These are phyloP conservation scores for Wickerhamomyces bovis DNA, from an alignment of 805 yeast genomes.

Conservation along the genomic window DNA sequence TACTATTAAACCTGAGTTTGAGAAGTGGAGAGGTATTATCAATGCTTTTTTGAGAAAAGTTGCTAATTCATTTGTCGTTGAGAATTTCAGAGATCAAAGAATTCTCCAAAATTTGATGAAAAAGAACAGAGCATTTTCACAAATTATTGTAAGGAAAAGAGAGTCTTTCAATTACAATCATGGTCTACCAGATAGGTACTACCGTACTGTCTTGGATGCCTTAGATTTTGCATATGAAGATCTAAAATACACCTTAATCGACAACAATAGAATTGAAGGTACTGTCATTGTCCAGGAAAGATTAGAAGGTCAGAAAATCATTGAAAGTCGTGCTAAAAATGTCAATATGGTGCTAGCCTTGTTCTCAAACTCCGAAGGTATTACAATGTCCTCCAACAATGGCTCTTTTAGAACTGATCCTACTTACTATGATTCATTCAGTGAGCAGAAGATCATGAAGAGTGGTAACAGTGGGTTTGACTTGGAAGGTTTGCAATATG, in stretches of 20 bases:
- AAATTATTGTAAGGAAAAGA: constrained; percentile 44
- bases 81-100: constrained; percentile 52
- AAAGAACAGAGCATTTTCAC: constrained; percentile 27
- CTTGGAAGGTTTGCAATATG: constrained; percentile 2
- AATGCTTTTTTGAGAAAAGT: constrained; percentile 48
- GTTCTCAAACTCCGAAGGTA: constrained; percentile 38
- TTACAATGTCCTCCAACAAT: constrained; percentile 33
- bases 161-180: constrained; percentile 51
- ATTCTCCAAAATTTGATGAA: constrained; percentile 32
- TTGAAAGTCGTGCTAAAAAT: constrained; percentile 32
- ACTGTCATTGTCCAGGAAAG: constrained; percentile 47
- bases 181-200: constrained; percentile 37
- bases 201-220: constrained; percentile 52
- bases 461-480: constrained; percentile 5
- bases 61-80: constrained; percentile 62
- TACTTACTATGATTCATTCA: constrained; percentile 30
- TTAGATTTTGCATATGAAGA: constrained; percentile 49
- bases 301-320: constrained; percentile 41
- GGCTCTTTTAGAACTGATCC: constrained; percentile 52
- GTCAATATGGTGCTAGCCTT: constrained; percentile 38
- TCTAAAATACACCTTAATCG: constrained; percentile 59
- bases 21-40: constrained; percentile 53
- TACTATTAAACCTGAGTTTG: constrained; percentile 46
- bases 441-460: constrained; percentile 10
- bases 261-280: constrained; percentile 52